Evolutionary conservation across 2,329 filamentous ascomycete genomes (phyloP), one percentile per base, ranked within the genome.

Genomic region (Plenodomus biglobosus): DNA sequence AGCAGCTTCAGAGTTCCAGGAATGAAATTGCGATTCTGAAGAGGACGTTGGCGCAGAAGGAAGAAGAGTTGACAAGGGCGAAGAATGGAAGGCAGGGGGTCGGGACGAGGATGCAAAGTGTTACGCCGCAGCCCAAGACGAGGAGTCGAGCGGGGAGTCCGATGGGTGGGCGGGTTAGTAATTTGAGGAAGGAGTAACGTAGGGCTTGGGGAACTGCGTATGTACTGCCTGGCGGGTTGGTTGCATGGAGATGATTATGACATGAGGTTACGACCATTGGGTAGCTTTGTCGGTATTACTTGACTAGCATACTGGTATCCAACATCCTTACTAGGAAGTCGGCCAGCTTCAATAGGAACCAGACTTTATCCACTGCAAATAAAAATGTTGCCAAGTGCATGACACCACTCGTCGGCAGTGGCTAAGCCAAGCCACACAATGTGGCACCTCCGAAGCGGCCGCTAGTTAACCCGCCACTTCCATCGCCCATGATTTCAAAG

Each of bases 81-180:
- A 66, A 59, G 46, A 59, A 40, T 20, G 53, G 57, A 1, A 57
- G 62, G 19, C 44, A 55, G 8, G 66, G 62, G 1, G 59, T 64
- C 6, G 62, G 66, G 1, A 71, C 66, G 0, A 46, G 68, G 3
- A 65, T 51, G 6, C 55, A 58, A 16, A 70, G 66, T 46, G 59
- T 58, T 6, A 68, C 66, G 16, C 61, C 68, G 0, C 58, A 62
- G 22, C 65, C 66, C 6, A 62, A 61, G 30, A 52, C 58, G 1
- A 56, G 61, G 8, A 60, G 54, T 22, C 56, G 68, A 32, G 68
- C 65, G 13, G 61, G 52, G 6, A 70, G 67, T 56, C 68, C 68
- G 6, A 22, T 52, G 27, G 54, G 59, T 2, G 57, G 62, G 17
- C 47, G 62, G 5, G 13, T 67, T 19, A 52, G 51, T 20, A 59